Evolutionary conservation across 768 basidiomycete species (phyloP).

Genomic region (Agaricus blazei): DNA sequence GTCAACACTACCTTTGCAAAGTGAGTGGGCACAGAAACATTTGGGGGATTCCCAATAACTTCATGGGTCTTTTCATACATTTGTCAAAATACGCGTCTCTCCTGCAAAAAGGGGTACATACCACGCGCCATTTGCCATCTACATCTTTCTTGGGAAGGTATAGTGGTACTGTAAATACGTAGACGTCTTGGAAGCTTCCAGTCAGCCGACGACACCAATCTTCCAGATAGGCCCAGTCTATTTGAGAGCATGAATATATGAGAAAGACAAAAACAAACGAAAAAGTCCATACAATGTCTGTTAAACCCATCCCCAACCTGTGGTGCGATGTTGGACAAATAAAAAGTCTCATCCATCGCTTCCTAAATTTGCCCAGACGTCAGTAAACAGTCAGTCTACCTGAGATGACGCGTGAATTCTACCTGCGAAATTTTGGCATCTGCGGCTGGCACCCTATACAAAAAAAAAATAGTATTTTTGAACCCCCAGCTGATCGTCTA

Average conservation of each 20-base stretch:
- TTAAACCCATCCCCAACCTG: slow-evolving; percentile 99
- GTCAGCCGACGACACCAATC: slow-evolving; percentile 94
- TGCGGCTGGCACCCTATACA: slow-evolving; percentile 84
- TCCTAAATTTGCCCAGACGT: slow-evolving; percentile 31
- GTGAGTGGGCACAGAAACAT: slow-evolving; percentile 92
- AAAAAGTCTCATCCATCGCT: slow-evolving; percentile 97
- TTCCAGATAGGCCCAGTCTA: slow-evolving; percentile 96
- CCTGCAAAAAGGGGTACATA: slow-evolving; percentile 35
- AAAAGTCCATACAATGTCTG: slow-evolving; percentile 69
- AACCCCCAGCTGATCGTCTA: not conserved
- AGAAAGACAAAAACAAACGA: not conserved
- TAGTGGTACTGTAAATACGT: slow-evolving; percentile 96
- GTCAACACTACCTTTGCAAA: slow-evolving; percentile 94
- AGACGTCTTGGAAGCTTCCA: slow-evolving; percentile 86
- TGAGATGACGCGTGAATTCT: slow-evolving; percentile 7
- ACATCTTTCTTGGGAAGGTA: slow-evolving; percentile 82
- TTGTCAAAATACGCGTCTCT: not conserved
- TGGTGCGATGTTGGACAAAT: slow-evolving; percentile 93
- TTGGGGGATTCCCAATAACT: slow-evolving; percentile 90
- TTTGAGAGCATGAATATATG: not conserved
- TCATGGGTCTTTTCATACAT: slow-evolving; percentile 68
- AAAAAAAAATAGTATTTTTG: not conserved
- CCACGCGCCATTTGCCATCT: slow-evolving; percentile 95
- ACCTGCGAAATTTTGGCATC: slow-evolving; percentile 90
- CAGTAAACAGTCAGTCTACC: not conserved